phyloP scores from a whole-genome alignment of 768 basidiomycete genomes.

The Kwoniella mangroviensis region DNA sequence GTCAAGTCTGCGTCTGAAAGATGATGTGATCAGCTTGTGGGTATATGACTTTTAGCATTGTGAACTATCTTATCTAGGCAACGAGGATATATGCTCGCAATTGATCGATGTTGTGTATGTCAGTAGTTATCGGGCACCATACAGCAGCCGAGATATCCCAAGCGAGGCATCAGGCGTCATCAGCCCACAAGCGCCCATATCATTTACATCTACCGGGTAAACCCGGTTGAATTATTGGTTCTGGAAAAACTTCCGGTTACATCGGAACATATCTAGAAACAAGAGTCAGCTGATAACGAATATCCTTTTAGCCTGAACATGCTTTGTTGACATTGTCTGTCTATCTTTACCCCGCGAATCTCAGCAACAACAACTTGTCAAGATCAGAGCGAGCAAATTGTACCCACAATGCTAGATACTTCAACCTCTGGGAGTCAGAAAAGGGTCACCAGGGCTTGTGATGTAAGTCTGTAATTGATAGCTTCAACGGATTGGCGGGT shows the following conservation, averaged over 20 bases:
- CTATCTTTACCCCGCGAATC: not conserved
- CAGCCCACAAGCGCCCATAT: not conserved
- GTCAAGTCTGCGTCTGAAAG: not conserved
- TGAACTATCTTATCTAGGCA: not conserved
- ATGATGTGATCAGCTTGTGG: not conserved
- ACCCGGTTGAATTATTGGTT: not conserved
- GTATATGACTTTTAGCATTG: not conserved
- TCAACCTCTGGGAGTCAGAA: not conserved
- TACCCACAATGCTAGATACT: no score
- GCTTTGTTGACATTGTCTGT: not conserved
- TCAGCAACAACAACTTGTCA: not conserved
- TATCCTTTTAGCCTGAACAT: not conserved
- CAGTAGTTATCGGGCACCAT: not conserved
- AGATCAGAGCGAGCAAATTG: not conserved
- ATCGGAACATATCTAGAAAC: not conserved
- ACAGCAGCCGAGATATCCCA: not conserved
- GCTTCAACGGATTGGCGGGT: not conserved
- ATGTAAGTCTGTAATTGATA: conserved; percentile 7
- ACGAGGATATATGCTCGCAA: no score
- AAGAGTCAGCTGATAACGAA: not conserved
- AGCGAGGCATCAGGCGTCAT: not conserved
- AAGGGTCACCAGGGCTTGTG: conserved; percentile 15
- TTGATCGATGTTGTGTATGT: no score
- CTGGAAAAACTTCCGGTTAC: not conserved
- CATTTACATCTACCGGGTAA: not conserved